Percentiles rank a stretch among this genome's conserved stretches.
Evolutionary conservation across 2,329 filamentous ascomycete genomes (phyloP).

Genomic region (Microsporum audouinii): DNA sequence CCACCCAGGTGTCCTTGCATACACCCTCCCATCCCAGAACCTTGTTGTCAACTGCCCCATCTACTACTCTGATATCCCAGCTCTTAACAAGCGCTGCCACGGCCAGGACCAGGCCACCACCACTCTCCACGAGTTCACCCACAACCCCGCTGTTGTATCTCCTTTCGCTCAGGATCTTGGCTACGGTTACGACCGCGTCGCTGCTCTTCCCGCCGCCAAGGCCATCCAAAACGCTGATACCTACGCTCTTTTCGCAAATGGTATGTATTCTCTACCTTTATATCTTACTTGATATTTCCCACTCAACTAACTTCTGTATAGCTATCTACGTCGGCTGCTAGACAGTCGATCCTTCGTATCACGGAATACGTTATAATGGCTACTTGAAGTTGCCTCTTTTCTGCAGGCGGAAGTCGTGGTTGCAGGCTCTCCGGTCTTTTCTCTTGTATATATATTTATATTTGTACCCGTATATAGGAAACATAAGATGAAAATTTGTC

Average conservation of each 20-base stretch:
- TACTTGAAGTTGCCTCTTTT: neutral
- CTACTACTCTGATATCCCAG: slow-evolving; percentile 43
- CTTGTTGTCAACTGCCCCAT: slow-evolving; percentile 52
- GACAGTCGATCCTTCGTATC: neutral
- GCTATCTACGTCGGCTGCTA: slow-evolving; percentile 7
- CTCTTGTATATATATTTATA: no score
- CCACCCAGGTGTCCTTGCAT: slow-evolving; percentile 45
- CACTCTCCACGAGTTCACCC: slow-evolving; percentile 54
- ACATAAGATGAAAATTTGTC: no score
- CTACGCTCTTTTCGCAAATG: slow-evolving; percentile 46
- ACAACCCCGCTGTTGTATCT: slow-evolving; percentile 41
- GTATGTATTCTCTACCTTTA: slow-evolving; percentile 15
- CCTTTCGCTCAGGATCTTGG: slow-evolving; percentile 50
- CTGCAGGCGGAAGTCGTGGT: no score
- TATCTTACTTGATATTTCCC: neutral
- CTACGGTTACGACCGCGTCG: slow-evolving; percentile 45
- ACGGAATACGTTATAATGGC: neutral
- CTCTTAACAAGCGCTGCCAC: slow-evolving; percentile 44
- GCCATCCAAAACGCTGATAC: slow-evolving; percentile 56
- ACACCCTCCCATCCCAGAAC: slow-evolving; percentile 45
- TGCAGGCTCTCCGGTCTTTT: no score
- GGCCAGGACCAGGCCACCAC: slow-evolving; percentile 56
- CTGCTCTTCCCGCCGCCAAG: slow-evolving; percentile 36
- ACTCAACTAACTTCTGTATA: neutral
- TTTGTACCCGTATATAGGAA: no score